These are phyloP conservation scores for Acorus gramineus DNA, from an alignment of 106 monocot genomes.

Conservation along the genomic window DNA sequence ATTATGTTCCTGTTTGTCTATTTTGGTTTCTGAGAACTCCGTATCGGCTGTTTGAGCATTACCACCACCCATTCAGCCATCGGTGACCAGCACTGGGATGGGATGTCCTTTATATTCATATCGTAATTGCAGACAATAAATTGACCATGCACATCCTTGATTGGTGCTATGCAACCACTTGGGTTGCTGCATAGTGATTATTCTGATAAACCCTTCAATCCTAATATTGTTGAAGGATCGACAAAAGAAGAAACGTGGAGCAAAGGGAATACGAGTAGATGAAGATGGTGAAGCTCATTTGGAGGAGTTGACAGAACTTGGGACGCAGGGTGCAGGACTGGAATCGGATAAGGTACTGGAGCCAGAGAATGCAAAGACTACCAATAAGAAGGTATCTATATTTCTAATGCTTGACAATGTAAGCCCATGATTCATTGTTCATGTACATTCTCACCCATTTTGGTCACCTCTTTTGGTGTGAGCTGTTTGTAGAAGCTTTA, in stretches of 20 bases:
- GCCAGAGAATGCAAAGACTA: conserved; percentile 19
- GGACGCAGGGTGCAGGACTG: conserved; percentile 19
- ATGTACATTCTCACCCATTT: not conserved
- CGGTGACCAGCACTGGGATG: too few relatives aligned
- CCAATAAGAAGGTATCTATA: conserved; percentile 64
- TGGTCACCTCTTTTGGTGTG: too few relatives aligned
- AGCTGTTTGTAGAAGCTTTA: too few relatives aligned
- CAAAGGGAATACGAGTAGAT: conserved; percentile 72
- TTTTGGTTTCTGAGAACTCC: too few relatives aligned
- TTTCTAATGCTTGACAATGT: not conserved
- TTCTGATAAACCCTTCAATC: conserved; percentile 17
- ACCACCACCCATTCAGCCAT: too few relatives aligned
- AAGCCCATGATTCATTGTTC: not conserved
- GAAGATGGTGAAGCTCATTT: conserved; percentile 62
- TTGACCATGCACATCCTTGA: not conserved
- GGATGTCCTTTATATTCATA: too few relatives aligned
- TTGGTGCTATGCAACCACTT: not conserved
- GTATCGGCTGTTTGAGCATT: too few relatives aligned
- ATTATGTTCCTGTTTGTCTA: too few relatives aligned
- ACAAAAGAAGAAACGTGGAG: conserved; percentile 58
- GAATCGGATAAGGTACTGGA: conserved; percentile 11
- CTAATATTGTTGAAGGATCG: conserved; percentile 40
- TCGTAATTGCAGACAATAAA: too few relatives aligned
- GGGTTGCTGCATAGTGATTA: not conserved
- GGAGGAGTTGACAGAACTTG: conserved; percentile 47